Conservation (phyloP, 2,329 filamentous ascomycete genomes). For the Leptoxyphium fumago region DNA sequence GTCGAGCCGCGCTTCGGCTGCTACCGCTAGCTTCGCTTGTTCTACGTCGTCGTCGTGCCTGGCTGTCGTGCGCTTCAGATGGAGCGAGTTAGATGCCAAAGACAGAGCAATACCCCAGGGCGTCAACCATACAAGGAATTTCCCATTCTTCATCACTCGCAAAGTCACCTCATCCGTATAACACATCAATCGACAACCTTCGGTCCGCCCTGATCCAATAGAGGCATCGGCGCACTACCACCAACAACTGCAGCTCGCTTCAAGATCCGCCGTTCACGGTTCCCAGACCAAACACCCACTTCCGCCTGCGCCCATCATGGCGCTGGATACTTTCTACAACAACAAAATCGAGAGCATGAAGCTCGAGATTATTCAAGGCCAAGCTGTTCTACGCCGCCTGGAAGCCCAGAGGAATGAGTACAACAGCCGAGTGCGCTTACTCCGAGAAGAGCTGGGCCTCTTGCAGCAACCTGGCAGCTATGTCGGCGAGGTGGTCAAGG, state of each 20-base stretch:
- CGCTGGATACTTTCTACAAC: constrained; percentile 97
- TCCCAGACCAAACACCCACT: not conserved
- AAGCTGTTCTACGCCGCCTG: constrained; percentile 83
- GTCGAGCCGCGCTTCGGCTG: too few species aligned
- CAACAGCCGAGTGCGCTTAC: constrained; percentile 88
- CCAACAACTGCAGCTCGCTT: not conserved
- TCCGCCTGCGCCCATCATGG: constrained; percentile 50
- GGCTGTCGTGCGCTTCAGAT: too few species aligned
- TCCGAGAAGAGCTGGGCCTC: constrained; percentile 88
- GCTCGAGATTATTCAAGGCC: constrained; percentile 98
- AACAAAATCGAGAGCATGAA: constrained; percentile 99
- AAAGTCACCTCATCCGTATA: too few species aligned
- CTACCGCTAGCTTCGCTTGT: too few species aligned
- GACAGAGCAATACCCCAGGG: too few species aligned
- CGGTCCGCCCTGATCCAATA: too few species aligned
- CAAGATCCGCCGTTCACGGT: not conserved
- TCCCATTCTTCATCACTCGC: too few species aligned
- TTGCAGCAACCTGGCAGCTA: constrained; percentile 96
- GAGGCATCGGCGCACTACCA: not conserved
- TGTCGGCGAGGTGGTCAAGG: constrained; percentile 98
- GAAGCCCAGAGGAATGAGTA: constrained; percentile 99
- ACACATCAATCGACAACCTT: too few species aligned
- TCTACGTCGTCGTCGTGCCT: too few species aligned
- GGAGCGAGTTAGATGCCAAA: too few species aligned
- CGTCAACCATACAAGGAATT: too few species aligned